Base-by-base conservation (phyloP, 139 green algal species). In the Axilococcus clingmanii region DNA sequence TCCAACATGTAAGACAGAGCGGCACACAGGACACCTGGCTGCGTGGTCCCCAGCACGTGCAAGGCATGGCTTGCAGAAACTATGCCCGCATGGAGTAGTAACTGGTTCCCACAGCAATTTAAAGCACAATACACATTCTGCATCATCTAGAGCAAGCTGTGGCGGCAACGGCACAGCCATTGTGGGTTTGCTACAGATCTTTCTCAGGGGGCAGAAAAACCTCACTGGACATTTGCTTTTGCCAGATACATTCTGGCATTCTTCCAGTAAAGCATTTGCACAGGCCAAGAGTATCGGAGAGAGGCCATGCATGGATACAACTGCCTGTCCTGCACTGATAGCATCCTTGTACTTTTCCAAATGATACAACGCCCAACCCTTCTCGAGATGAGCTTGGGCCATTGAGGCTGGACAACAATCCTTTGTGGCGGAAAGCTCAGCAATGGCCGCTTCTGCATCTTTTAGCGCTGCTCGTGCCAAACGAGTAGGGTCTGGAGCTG, bases 61-160 rank as follows among this genome's bases (percentile, higher is more conserved):
- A 25, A 94, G 79, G 79, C 87, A 95, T 28, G 44, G 37, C 2
- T 61, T 52, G 62, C 87, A 95, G 61, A 95, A 95, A 6, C 69
- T 84, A 57, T 69, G 59, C 14, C 86, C 88, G 58, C 88, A 96
- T 4, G 87, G 78, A 12, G 87, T 96, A 5, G 87, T 94, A 23
- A 92, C 81, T 0, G 88, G 88, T 44, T 94, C 76, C 38, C 66
- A 92, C 27, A 96, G 72, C 56, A 96, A 66, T 67, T 88, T 84
- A 40, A 85, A 40, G 69, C 88, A 96, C 52, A 95, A 62, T 8
- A 47, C 58, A 75, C 88, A 96, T 28, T 95, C 86, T 31, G 71
- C 52, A 36, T 94, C 87, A 33, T 94, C 37, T 44, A 14, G 1
- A 25, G 44, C 4, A 4, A 7, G 15, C 12, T 20, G 23, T 22